phyloP scores from a whole-genome alignment of 768 basidiomycete genomes.

The Phanerochaete sordida region DNA sequence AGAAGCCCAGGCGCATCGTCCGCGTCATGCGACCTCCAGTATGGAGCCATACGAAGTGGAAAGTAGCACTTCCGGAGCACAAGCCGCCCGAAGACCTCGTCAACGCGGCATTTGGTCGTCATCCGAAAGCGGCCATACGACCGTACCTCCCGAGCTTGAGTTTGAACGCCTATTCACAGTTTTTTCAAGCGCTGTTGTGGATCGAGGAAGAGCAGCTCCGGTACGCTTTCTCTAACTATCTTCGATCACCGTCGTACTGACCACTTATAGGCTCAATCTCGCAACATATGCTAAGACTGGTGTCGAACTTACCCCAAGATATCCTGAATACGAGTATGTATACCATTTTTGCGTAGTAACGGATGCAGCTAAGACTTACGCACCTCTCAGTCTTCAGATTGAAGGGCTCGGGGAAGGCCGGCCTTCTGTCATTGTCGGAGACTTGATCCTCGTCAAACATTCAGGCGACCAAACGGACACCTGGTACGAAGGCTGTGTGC shows the following conservation, averaged over 20 bases:
- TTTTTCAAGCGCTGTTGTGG: conserved; percentile 45
- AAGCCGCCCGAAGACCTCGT: conserved; percentile 13
- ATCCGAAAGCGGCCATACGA: conserved; percentile 2
- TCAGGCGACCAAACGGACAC: conserved; percentile 34
- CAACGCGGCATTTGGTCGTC: background rate
- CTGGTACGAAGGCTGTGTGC: conserved; percentile 61
- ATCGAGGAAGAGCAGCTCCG: conserved; percentile 48
- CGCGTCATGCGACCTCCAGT: conserved; percentile 26
- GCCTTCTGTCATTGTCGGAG: conserved; percentile 47
- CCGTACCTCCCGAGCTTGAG: conserved; percentile 36
- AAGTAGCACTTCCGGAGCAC: conserved; percentile 13
- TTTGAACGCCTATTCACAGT: conserved; percentile 36
- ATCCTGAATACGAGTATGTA: background rate
- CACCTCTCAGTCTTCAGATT: conserved; percentile 34
- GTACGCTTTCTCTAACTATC: conserved; percentile 24
- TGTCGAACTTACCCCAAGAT: background rate
- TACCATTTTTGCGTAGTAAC: too few species aligned
- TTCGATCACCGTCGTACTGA: background rate
- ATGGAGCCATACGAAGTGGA: conserved; percentile 13
- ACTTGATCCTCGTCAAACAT: conserved; percentile 36
- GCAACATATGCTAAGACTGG: conserved; percentile 17
- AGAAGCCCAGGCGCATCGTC: conserved; percentile 19
- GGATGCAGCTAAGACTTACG: too few species aligned
- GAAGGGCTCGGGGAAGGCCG: conserved; percentile 7
- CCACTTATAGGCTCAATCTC: conserved; percentile 31